These are phyloP conservation scores for Asparagopsis taxiformis DNA, from an alignment of 31 red algal genomes.

Conservation along the genomic window DNA sequence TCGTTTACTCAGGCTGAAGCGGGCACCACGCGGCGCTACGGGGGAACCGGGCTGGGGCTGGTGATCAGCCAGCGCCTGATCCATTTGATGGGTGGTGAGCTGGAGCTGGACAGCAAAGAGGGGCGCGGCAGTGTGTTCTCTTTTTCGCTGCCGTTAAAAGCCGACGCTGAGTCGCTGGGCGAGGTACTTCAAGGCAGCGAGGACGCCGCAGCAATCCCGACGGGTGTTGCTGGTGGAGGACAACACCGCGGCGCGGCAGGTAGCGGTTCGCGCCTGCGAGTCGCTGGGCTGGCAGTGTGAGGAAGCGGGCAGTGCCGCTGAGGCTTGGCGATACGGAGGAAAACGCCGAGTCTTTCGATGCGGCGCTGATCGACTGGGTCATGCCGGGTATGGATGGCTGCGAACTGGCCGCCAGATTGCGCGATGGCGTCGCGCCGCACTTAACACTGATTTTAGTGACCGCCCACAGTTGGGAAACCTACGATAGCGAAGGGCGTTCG, in stretches of 20 bases:
- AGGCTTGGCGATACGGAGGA: not conserved
- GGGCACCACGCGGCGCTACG: not conserved
- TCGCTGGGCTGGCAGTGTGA: not conserved
- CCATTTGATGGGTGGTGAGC: not conserved
- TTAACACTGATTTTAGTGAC: no score
- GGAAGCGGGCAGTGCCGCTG: not conserved
- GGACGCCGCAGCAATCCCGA: not conserved
- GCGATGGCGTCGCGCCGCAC: no score
- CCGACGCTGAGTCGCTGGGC: no score
- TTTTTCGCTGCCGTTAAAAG: conserved; percentile 3
- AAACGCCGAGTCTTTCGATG: no score
- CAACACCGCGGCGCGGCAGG: not conserved
- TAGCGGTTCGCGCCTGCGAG: not conserved
- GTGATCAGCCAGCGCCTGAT: conserved; percentile 2
- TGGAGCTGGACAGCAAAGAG: conserved; percentile 10
- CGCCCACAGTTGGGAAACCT: no score
- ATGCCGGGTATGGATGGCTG: conserved; percentile 27
- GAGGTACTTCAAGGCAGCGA: not conserved
- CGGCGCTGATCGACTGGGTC: conserved; percentile 16
- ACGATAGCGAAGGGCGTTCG: no score
- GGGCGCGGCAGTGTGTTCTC: not conserved
- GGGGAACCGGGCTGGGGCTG: conserved; percentile 15
- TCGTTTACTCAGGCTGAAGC: conserved; percentile 1
- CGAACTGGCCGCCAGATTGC: not conserved
- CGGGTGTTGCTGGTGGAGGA: conserved; percentile 7